Evolutionary conservation across 441 rosid genomes (phyloP).

Genomic region (Pelargonium cotyledonis): DNA sequence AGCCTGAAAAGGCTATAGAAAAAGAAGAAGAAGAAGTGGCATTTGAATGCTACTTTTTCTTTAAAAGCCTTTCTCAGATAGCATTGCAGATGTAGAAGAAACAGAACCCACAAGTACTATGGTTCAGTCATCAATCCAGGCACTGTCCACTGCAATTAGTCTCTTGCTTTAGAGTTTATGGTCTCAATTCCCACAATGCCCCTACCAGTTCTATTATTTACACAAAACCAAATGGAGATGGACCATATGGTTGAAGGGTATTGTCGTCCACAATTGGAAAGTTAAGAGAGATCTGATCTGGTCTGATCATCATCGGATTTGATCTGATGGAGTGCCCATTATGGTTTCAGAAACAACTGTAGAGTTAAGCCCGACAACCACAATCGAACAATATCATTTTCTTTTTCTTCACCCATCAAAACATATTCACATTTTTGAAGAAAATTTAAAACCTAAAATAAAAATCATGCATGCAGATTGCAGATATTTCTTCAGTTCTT

Average conservation of each 20-base stretch:
- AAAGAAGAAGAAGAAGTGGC: neutral
- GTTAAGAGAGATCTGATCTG: neutral
- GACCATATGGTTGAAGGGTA: too few species aligned
- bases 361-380: constrained; percentile 28
- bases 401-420: constrained; percentile 10
- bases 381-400: constrained; percentile 32
- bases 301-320: neutral
- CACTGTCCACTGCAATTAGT: constrained; percentile 2
- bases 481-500: neutral
- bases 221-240: neutral
- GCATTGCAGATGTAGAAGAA: neutral
- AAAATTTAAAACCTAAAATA: too few species aligned
- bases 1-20: neutral
- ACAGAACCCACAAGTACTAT: neutral
- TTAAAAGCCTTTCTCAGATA: neutral
- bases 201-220: neutral
- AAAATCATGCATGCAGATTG: neutral
- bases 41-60: neutral
- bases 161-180: neutral
- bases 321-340: neutral
- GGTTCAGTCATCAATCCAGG: neutral
- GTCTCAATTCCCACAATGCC: neutral
- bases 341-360: neutral
- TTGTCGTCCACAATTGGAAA: neutral
- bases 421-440: neutral